These are phyloP conservation scores for Saturnispora sekii DNA, from an alignment of 805 yeast species.

Conservation along the genomic window DNA sequence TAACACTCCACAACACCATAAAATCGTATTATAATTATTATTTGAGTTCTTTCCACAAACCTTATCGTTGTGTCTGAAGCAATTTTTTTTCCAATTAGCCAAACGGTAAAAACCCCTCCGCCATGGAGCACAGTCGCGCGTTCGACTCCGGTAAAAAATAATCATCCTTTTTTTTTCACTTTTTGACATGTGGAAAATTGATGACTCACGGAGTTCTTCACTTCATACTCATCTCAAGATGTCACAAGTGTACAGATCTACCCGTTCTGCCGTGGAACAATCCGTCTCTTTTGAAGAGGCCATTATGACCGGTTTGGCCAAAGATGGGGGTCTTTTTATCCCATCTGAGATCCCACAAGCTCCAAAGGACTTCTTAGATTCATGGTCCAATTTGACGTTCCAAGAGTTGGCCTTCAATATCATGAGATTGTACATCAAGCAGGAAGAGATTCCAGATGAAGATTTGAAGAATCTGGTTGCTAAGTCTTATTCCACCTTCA, in stretches of 20 bases:
- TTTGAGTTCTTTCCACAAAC: too few relatives aligned
- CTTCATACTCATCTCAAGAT: conserved; percentile 3
- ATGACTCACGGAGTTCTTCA: neutral
- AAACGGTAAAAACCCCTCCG: neutral
- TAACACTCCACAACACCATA: too few relatives aligned
- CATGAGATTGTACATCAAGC: conserved; percentile 66
- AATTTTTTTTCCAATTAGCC: neutral
- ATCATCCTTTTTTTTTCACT: neutral
- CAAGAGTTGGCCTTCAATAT: conserved; percentile 82
- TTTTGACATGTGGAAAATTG: neutral
- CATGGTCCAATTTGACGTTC: conserved; percentile 71
- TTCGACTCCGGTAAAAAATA: too few relatives aligned
- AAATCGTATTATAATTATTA: too few relatives aligned
- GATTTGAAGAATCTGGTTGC: conserved; percentile 57
- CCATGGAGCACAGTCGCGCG: too few relatives aligned
- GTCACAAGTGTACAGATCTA: conserved; percentile 66
- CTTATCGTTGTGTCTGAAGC: too few relatives aligned
- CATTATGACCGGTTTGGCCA: conserved; percentile 83
- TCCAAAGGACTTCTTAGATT: conserved; percentile 38
- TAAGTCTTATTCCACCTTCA: conserved; percentile 83
- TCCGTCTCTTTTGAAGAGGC: conserved; percentile 67
- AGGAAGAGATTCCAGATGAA: conserved; percentile 58
- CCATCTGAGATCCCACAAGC: conserved; percentile 76
- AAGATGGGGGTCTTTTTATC: conserved; percentile 92
- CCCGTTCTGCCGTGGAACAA: conserved; percentile 50